Evolutionary conservation across 345 rosid genomes (phyloP), one percentile per base, ranked within the genome.

Genomic region (Salix udensis): DNA sequence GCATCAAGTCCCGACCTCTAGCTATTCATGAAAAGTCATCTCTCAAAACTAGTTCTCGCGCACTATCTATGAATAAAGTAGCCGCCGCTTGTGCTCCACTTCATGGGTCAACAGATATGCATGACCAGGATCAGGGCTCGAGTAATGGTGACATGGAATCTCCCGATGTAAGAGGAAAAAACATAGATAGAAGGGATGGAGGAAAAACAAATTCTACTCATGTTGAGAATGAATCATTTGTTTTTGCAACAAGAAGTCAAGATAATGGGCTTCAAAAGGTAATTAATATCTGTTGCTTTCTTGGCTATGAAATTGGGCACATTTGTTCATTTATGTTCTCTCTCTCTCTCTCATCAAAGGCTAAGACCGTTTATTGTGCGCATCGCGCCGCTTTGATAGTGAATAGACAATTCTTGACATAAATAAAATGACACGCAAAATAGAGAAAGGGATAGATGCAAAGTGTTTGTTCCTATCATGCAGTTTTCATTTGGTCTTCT

Each of bases 1-100:
- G 74, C 95, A 91, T 87, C 92, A 88, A 88, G 94, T 89, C 86
- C 98, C 94, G 73, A 89, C 97, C 79, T n/a, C 83, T 86, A 64
- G 86, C 97, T 64, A 86, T 89, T 78, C 88, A 81, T 71, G 96
- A 88, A 76, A 88, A 76, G 65, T 81, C 90, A 61, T 76, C 87
- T 65, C 77, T 88, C 37, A 87, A 74, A 37, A 79, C 84, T 40
- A 88, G 83, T 78, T 84, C 90, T 67, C 72, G 70, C 24, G 64
- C 79, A 81, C 65, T 77, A 62, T 80, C 89, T 48, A 66, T 79
- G 61, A 79, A 87, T 70, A 86, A 81, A 71, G 86, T 75, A 74
- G 84, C 75, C 70, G 79, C 74, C 78, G 62, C 85, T 50, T 75
- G 78, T 72, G 82, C 78, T 78, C 75, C 83, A 48, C 82, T 77